Evolutionary conservation across 179 eudicot genomes (phyloP).

Genomic region (Silene noctiflora): DNA sequence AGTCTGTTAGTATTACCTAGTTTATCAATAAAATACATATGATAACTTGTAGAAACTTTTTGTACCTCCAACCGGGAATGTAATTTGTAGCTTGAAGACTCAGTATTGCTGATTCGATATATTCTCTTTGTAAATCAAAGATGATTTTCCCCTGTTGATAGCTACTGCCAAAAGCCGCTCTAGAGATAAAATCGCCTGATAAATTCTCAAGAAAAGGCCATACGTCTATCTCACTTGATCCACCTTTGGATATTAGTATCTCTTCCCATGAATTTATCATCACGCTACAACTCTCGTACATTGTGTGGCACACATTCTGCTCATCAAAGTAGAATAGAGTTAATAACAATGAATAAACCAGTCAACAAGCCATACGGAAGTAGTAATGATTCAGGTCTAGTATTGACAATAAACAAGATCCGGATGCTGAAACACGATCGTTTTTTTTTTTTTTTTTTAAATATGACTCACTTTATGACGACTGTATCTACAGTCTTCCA

Average conservation of each 20-base stretch:
- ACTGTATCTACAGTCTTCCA: too few relatives aligned
- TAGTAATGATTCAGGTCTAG: too few relatives aligned
- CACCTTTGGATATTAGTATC: conserved; percentile 12
- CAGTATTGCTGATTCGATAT: neutral
- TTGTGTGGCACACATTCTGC: conserved; percentile 28
- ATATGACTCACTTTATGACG: too few relatives aligned
- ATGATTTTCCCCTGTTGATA: conserved; percentile 15
- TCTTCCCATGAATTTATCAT: conserved; percentile 33
- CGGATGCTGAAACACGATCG: neutral
- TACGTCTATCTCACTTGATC: conserved; percentile 32
- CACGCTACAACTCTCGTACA: conserved; percentile 28
- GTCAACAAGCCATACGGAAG: conserved; percentile 25
- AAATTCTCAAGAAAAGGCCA: conserved; percentile 28
- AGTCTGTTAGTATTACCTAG: too few relatives aligned
- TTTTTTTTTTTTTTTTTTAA: too few relatives aligned
- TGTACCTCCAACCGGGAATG: conserved; percentile 18
- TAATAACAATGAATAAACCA: too few relatives aligned
- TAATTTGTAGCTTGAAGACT: neutral
- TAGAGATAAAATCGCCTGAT: conserved; percentile 27
- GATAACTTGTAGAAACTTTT: too few relatives aligned
- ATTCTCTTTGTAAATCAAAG: conserved; percentile 13
- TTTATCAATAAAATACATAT: too few relatives aligned
- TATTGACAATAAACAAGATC: too few relatives aligned
- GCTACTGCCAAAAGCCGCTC: conserved; percentile 25
- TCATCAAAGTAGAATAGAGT: neutral